Evolutionary conservation across 108 stramenopile species (phyloP).

Genomic region (Conticribra weissflogii): DNA sequence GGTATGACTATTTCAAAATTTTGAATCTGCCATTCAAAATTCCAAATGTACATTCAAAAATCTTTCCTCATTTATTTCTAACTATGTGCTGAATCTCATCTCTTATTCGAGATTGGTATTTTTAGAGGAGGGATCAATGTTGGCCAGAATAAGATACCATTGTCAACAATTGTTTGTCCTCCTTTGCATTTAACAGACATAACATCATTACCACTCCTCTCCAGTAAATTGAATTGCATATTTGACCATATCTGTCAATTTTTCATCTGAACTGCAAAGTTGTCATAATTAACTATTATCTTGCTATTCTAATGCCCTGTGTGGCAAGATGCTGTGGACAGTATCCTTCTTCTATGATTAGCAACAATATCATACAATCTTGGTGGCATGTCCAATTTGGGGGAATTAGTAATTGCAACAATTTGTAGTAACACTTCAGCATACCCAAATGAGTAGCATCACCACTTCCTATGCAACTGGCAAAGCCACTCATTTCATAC

Average conservation of each 20-base stretch:
- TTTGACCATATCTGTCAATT: constrained; percentile 3
- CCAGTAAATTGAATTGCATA: constrained; percentile 18
- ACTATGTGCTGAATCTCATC: constrained; percentile 16
- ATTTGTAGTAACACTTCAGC: constrained; percentile 7
- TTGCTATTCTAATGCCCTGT: constrained; percentile 14
- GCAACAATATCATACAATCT: constrained; percentile 11
- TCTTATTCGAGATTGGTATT: background rate
- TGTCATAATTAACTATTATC: constrained; percentile 6
- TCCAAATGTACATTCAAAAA: no score
- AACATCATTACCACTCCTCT: constrained; percentile 1
- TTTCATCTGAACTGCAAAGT: constrained; percentile 8
- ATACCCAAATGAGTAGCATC: constrained; percentile 16
- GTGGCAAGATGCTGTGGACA: constrained; percentile 18
- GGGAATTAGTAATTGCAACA: background rate
- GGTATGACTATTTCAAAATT: no score
- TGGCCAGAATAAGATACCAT: constrained; percentile 5
- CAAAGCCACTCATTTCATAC: no score
- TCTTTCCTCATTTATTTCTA: constrained; percentile 31
- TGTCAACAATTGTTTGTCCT: constrained; percentile 3
- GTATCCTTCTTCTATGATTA: constrained; percentile 18
- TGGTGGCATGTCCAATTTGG: constrained; percentile 16
- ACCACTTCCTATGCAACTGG: background rate
- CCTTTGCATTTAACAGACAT: constrained; percentile 2
- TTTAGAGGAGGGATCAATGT: constrained; percentile 17
- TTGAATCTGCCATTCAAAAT: background rate